These are phyloP conservation scores for Suillus spraguei DNA, from an alignment of 768 basidiomycete species.

Conservation along the genomic window DNA sequence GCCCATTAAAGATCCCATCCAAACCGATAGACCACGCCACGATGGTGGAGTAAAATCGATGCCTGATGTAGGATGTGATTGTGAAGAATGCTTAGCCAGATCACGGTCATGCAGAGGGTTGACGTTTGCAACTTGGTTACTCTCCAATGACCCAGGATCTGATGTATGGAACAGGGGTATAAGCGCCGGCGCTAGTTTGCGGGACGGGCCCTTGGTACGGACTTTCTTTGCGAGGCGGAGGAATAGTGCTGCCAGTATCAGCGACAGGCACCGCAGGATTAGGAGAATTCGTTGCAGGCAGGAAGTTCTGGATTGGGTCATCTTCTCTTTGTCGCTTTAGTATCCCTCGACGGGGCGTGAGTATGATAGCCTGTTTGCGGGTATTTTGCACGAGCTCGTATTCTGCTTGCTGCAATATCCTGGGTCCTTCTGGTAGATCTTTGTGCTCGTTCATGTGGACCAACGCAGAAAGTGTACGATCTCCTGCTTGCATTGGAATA, in stretches of 20 bases:
- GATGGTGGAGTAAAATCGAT: slow-evolving; percentile 35
- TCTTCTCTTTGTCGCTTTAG: slow-evolving; percentile 32
- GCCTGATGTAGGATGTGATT: no score
- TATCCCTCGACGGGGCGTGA: slow-evolving; percentile 28
- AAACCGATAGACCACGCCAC: slow-evolving; percentile 32
- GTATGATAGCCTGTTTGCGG: slow-evolving; percentile 31
- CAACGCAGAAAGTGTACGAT: slow-evolving; percentile 7
- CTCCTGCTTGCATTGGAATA: slow-evolving; percentile 12
- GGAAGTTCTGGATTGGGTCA: slow-evolving; percentile 8
- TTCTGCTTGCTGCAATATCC: slow-evolving; percentile 25
- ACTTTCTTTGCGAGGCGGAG: slow-evolving; percentile 24
- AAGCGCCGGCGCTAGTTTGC: slow-evolving; percentile 12
- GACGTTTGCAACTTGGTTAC: not conserved
- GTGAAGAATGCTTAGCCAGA: not conserved
- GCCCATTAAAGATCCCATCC: slow-evolving; percentile 34
- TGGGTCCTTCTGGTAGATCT: slow-evolving; percentile 20
- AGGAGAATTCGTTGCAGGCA: slow-evolving; percentile 8
- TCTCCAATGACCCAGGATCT: slow-evolving; percentile 1
- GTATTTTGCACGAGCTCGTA: slow-evolving; percentile 26
- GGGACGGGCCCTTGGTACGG: slow-evolving; percentile 14
- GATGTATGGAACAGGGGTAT: not conserved
- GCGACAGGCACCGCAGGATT: slow-evolving; percentile 10
- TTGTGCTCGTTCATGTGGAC: slow-evolving; percentile 11
- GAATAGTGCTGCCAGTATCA: not conserved
- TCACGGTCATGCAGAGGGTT: not conserved